Base-by-base conservation (phyloP, 768 basidiomycete genomes). In the Dentipellis fragilis region DNA sequence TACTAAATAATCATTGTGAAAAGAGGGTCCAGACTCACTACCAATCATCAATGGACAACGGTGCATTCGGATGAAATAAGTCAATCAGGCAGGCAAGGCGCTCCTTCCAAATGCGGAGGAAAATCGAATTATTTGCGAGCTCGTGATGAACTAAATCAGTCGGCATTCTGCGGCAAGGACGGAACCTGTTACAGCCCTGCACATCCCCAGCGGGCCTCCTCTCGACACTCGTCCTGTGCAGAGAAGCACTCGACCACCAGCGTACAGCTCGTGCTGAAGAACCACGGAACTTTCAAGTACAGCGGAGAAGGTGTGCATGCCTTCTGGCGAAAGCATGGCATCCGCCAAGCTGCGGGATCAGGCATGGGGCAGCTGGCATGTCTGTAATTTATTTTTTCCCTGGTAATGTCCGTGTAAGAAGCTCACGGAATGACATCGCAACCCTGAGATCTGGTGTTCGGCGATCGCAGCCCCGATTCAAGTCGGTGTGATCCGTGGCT, bases 401-500 rank as follows among this genome's bases (percentile, higher is more conserved):
- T 56, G 54, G 60, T 61, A 58, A 50, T 61, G 60, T 54, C 29
- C 51, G 55, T 57, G 56, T 49, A 49, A 50, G 54, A 57, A 39
- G 45, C 57, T 57, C 55, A 57, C 55, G 39, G 49, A 54, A 61
- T 54, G 52, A 48, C 48, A 49, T 52, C 50, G 21, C 52, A 56
- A 57, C 57, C 58, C 61, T 61, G 59, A 65, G 63, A 64, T 64
- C 64, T 55, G 19, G 49, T 54, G 42, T 62, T 67, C 64, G 61
- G 62, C 59, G 58, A 62, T 67, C 57, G 52, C 46, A 49, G 29
- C 59, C 68, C 67, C 66, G 67, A 68, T 69, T 60, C 66, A 66
- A 69, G 69, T 61, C 61, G 66, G 65, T 60, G 63, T 68, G 69
- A 70, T 70, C 69, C 68, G 69, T 64, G 54, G 50, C 57, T 59